phyloP scores from a whole-genome alignment of 1,139 yeast genomes.

The Sugiyamaella novakii region DNA sequence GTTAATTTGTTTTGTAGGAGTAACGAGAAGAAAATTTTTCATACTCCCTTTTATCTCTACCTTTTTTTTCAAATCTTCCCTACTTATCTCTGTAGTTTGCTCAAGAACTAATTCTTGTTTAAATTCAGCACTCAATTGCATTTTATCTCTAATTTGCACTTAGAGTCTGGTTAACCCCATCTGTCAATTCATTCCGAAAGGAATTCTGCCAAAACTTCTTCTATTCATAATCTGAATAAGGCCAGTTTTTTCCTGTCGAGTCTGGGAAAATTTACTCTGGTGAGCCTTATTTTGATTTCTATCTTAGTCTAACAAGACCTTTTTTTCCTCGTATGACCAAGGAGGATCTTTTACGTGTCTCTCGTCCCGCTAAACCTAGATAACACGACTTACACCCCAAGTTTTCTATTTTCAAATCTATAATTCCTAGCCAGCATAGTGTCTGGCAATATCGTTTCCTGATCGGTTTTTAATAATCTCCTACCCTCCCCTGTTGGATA shows the following conservation, averaged over 20 bases:
- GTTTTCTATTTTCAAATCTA: constrained; percentile 8
- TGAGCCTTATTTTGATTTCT: constrained; percentile 31
- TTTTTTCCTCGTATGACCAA: constrained; percentile 42
- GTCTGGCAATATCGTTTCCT: constrained; percentile 12
- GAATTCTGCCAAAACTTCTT: no score
- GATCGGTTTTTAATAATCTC: constrained; percentile 4
- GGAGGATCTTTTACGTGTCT: constrained; percentile 43
- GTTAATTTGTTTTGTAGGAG: no score
- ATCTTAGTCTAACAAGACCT: constrained; percentile 23
- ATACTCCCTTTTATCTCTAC: no score
- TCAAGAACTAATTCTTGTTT: background rate
- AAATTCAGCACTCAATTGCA: background rate
- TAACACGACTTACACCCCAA: constrained; percentile 48
- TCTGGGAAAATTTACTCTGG: constrained; percentile 33
- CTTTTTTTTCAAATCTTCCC: no score
- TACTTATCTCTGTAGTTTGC: constrained; percentile 5
- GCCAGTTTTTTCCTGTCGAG: constrained; percentile 34
- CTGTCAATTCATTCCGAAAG: constrained; percentile 10
- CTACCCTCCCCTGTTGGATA: constrained; percentile 2
- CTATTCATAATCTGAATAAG: constrained; percentile 27
- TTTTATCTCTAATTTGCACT: background rate
- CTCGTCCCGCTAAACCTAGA: constrained; percentile 48
- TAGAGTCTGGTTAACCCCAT: background rate
- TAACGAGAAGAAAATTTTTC: no score
- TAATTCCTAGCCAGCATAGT: constrained; percentile 8